Conservation (phyloP, 768 basidiomycete species). For the Goffeauzyma gilvescens region DNA sequence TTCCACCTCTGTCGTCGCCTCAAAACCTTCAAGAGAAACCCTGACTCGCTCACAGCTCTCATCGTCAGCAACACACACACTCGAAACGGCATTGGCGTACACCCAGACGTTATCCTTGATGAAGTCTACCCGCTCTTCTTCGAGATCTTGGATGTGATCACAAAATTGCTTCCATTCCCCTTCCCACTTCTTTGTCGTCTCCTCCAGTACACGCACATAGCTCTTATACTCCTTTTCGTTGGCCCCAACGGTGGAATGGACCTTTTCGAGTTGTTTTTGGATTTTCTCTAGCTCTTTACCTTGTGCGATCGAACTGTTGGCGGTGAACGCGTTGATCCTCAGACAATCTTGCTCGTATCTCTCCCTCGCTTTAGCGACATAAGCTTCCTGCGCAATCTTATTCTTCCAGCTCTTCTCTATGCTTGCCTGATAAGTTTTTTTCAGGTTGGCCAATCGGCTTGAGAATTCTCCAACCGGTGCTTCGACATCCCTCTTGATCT, state of each 20-base stretch:
- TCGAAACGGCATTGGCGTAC: conserved; percentile 89
- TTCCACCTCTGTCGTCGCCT: conserved; percentile 71
- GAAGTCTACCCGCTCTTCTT: conserved; percentile 84
- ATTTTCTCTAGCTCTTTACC: conserved; percentile 87
- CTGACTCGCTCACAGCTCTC: conserved; percentile 86
- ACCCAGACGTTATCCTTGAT: conserved; percentile 91
- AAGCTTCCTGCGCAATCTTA: conserved; percentile 66
- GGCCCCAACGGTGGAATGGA: conserved; percentile 66
- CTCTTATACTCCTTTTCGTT: conserved; percentile 88
- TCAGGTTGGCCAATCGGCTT: conserved; percentile 19
- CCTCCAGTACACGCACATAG: conserved; percentile 57
- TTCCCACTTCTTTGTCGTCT: conserved; percentile 74
- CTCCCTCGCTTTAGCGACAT: conserved; percentile 69
- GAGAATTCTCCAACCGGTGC: conserved; percentile 7
- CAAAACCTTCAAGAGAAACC: conserved; percentile 68
- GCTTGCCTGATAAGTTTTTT: conserved; percentile 38
- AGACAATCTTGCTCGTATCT: conserved; percentile 86
- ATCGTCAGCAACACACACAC: conserved; percentile 84
- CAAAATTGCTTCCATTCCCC: conserved; percentile 84
- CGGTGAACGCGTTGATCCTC: conserved; percentile 81
- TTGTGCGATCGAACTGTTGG: conserved; percentile 73
- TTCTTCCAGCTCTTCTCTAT: conserved; percentile 83
- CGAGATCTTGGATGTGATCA: conserved; percentile 84
- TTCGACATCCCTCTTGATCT: conserved; percentile 59
- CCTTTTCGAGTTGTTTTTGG: conserved; percentile 63